Conservation (phyloP, 768 basidiomycete species). For the Lactifluus echinatus region DNA sequence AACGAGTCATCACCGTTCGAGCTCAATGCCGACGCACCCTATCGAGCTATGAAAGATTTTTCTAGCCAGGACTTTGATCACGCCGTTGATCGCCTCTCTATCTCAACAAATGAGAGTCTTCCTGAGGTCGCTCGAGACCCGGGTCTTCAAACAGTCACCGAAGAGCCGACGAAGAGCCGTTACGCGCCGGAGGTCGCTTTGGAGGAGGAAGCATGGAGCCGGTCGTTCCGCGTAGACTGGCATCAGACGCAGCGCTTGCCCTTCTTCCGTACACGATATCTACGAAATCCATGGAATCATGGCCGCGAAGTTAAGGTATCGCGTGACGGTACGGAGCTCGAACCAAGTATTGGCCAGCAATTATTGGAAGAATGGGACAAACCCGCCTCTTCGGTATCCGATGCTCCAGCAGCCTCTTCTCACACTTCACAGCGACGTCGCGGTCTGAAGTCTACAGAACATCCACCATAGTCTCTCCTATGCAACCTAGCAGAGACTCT, state of each 20-base stretch:
- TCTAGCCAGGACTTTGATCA: neutral
- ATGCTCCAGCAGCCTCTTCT: constrained; percentile 13
- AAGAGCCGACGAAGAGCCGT: constrained; percentile 25
- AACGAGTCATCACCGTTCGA: constrained; percentile 27
- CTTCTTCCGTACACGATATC: constrained; percentile 66
- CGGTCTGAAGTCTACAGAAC: constrained; percentile 6
- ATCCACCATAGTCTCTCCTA: neutral
- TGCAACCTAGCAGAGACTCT: too few species aligned
- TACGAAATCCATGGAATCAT: constrained; percentile 92
- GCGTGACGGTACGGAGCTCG: constrained; percentile 87
- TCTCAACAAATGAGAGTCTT: neutral
- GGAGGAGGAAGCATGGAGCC: constrained; percentile 48
- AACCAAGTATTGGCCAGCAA: constrained; percentile 61
- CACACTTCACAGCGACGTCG: neutral
- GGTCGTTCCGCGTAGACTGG: constrained; percentile 81
- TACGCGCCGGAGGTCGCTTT: constrained; percentile 16
- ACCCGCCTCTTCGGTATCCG: constrained; percentile 23
- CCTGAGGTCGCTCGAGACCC: neutral
- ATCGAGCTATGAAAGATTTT: constrained; percentile 27
- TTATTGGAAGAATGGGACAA: constrained; percentile 63
- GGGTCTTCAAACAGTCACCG: neutral
- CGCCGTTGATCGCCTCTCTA: constrained; percentile 1
- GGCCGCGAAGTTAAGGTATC: constrained; percentile 76
- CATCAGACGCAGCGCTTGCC: constrained; percentile 59
- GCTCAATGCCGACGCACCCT: constrained; percentile 35